Evolutionary conservation across 371 early-diverging fungal genomes (phyloP).

Genomic region (Lichtheimia ramosa): DNA sequence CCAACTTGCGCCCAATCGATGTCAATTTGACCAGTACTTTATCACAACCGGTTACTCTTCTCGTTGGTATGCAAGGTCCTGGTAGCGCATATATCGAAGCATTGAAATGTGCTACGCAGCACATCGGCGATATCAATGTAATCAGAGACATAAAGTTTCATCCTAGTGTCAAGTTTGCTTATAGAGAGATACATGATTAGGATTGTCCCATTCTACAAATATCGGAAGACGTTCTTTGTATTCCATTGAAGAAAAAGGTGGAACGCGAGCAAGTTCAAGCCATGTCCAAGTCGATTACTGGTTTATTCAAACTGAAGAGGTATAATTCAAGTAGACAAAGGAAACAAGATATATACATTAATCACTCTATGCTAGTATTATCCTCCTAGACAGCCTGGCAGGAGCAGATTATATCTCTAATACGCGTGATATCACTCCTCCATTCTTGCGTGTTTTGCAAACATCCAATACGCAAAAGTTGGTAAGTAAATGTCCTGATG

Average conservation of each 20-base stretch:
- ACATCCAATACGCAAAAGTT: constrained; percentile 20
- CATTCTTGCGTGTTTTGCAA: constrained; percentile 33
- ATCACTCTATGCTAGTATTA: constrained; percentile 17
- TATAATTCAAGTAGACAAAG: no score
- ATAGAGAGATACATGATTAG: neutral
- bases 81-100: constrained; percentile 35
- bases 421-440: constrained; percentile 29
- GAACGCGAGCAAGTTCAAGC: neutral
- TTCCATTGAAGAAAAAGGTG: constrained; percentile 5
- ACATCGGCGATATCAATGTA: constrained; percentile 1
- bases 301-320: neutral
- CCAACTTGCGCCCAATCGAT: neutral
- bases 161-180: no score
- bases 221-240: neutral
- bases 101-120: neutral
- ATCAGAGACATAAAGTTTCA: neutral
- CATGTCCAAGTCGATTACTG: neutral
- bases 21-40: neutral
- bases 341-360: neutral
- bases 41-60: constrained; percentile 13
- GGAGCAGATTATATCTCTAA: constrained; percentile 30
- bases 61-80: constrained; percentile 38
- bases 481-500: constrained; percentile 1
- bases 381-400: constrained; percentile 40
- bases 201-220: neutral